Base-by-base conservation (phyloP, 129 eudicot species). In the Erigeron canadensis region DNA sequence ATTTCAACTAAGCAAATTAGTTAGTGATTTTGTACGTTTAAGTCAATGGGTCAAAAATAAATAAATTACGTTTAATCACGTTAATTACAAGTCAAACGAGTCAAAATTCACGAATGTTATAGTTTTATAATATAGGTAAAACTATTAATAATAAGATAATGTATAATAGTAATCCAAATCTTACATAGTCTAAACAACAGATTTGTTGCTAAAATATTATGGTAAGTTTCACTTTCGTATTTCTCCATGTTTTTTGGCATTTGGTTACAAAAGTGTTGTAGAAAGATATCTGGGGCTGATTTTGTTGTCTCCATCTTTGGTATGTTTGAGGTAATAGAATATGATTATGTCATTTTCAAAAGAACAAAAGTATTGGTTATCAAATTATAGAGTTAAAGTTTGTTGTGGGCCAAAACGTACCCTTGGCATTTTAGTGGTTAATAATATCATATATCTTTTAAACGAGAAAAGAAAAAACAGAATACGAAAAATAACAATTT, bases 231-330 rank as follows among this genome's bases (percentile, higher is more conserved):
- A 16, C 12, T 37, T 61, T 16, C 10, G 44, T 42, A 65, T 56
- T 43, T 44, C 5, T 67, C 59, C 75, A 46, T 47, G 37, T 75
- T 22, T 75, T 56, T 57, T 59, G 53, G 69, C 53, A 76, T 67
- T 67, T 76, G 69, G 75, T 47, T 75, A 44, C 47, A 34, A 66
- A 75, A 56, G 74, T 45, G 73, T 68, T 68, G 74, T 38, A 67
- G 65, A 76, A 67, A 76, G 75, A 69, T 67, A 76, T 76, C 80
- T 59, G 15, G 51, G 42, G 74, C 22, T 76, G 80, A 76, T 76
- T 15, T 76, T 68, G 69, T 38, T 68, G 80, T 68, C 80, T 69
- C 80, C 63, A 59, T 68, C 42, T 76, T 76, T 68, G 75, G 80
- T 68, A 37, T 76, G 74, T 68, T 57, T 68, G 75, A 76, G 75